phyloP scores from a whole-genome alignment of 2,329 filamentous ascomycete species.

The Talaromyces verruculosus region DNA sequence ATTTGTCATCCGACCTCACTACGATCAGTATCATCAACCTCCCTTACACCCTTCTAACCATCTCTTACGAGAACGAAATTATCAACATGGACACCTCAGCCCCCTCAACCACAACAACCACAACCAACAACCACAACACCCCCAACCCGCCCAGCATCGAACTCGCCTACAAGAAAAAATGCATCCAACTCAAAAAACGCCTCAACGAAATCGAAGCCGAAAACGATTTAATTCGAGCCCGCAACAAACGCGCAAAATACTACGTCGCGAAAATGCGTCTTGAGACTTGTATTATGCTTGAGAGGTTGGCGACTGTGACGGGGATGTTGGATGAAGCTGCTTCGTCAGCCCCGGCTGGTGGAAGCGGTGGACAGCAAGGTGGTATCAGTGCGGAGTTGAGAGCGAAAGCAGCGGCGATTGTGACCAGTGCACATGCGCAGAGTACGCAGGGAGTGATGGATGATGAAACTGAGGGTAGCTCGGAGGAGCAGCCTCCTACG shows the following conservation, averaged over 20 bases:
- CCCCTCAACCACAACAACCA: constrained; percentile 13
- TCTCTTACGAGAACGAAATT: too few species aligned
- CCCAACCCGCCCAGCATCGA: constrained; percentile 83
- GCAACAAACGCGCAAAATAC: constrained; percentile 75
- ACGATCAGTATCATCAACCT: not conserved
- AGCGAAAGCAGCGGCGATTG: constrained; percentile 18
- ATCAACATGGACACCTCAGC: constrained; percentile 17
- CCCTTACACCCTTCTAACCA: not conserved
- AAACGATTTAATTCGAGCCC: constrained; percentile 78
- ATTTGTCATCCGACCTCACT: too few species aligned
- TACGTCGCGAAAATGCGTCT: constrained; percentile 90
- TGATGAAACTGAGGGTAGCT: constrained; percentile 47
- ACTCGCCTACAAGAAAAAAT: constrained; percentile 94
- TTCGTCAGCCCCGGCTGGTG: constrained; percentile 17
- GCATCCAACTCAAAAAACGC: constrained; percentile 87
- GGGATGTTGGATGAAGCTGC: constrained; percentile 44
- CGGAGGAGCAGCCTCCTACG: constrained; percentile 46
- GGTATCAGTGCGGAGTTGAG: constrained; percentile 21
- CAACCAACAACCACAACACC: constrained; percentile 23
- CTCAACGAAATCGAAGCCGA: constrained; percentile 88
- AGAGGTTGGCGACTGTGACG: constrained; percentile 42
- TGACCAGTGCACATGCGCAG: constrained; percentile 12
- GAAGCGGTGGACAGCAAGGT: not conserved
- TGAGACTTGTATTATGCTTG: constrained; percentile 45
- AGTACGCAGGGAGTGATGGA: constrained; percentile 32